Conservation (phyloP, 2,329 filamentous ascomycete species). For the Trichophyton verrucosum region DNA sequence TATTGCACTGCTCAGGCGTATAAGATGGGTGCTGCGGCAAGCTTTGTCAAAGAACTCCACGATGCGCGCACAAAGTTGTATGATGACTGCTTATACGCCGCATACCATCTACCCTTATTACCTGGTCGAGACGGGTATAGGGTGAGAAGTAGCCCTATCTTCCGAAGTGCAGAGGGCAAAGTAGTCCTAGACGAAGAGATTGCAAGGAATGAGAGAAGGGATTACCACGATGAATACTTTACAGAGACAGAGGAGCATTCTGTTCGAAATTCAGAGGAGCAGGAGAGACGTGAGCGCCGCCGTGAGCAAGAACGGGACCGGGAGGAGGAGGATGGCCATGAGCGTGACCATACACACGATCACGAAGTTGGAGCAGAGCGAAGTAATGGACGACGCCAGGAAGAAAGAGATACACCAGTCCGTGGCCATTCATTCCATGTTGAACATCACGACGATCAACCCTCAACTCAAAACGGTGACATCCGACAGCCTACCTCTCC, state of each 20-base stretch:
- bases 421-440: not conserved
- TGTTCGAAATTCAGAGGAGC: conserved; percentile 25
- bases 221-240: conserved; percentile 85
- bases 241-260: conserved; percentile 47
- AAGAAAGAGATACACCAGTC: not conserved
- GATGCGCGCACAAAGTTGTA: conserved; percentile 90
- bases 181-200: conserved; percentile 91
- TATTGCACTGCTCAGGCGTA: conserved; percentile 94
- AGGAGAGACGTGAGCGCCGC: conserved; percentile 8
- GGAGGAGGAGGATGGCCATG: conserved; percentile 10
- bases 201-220: conserved; percentile 76
- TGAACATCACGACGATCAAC: not conserved
- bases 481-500: not conserved
- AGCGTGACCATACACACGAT: conserved; percentile 18
- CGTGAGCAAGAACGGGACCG: not conserved
- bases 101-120: conserved; percentile 83
- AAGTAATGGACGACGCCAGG: conserved; percentile 9
- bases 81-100: conserved; percentile 91
- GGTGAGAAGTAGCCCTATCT: conserved; percentile 74
- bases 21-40: conserved; percentile 75
- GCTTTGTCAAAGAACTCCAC: conserved; percentile 78
- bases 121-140: conserved; percentile 78
- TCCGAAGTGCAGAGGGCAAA: conserved; percentile 88
- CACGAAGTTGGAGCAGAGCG: conserved; percentile 18
- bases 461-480: not conserved